Evolutionary conservation across 2,329 filamentous ascomycete species (phyloP).

Genomic region (Ophiocordyceps sinensis): DNA sequence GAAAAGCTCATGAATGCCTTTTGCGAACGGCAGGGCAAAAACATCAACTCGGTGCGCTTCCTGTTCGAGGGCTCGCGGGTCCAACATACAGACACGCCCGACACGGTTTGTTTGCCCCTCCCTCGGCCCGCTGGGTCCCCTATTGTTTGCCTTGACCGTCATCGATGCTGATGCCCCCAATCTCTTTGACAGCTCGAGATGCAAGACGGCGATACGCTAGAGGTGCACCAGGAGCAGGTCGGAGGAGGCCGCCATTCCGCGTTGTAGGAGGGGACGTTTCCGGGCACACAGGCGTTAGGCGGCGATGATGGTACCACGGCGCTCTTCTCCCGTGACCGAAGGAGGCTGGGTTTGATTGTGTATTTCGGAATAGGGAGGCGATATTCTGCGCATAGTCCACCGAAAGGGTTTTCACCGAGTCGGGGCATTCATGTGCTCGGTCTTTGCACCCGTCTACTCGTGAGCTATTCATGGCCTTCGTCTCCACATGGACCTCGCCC

Average conservation of each 20-base stretch:
- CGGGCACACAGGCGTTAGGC: constrained; percentile 3
- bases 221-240: constrained; percentile 97
- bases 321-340: background rate
- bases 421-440: too few species aligned
- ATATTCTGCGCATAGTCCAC: background rate
- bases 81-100: constrained; percentile 76
- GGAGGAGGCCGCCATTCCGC: constrained; percentile 40
- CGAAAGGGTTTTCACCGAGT: too few species aligned
- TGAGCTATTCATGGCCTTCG: too few species aligned
- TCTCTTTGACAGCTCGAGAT: constrained; percentile 63
- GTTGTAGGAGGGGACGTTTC: background rate
- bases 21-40: constrained; percentile 91
- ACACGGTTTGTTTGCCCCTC: constrained; percentile 52
- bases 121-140: background rate
- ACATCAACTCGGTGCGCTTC: constrained; percentile 71
- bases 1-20: constrained; percentile 99
- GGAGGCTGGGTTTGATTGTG: background rate
- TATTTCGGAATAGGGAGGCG: background rate
- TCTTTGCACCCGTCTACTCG: too few species aligned
- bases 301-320: background rate
- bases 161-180: background rate
- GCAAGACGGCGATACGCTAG: constrained; percentile 87
- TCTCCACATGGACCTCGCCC: background rate
- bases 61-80: constrained; percentile 93
- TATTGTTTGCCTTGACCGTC: background rate